Evolutionary conservation across 108 stramenopile genomes (phyloP), one percentile per base, ranked within the genome.

Genomic region (Chaetoceros muelleri): DNA sequence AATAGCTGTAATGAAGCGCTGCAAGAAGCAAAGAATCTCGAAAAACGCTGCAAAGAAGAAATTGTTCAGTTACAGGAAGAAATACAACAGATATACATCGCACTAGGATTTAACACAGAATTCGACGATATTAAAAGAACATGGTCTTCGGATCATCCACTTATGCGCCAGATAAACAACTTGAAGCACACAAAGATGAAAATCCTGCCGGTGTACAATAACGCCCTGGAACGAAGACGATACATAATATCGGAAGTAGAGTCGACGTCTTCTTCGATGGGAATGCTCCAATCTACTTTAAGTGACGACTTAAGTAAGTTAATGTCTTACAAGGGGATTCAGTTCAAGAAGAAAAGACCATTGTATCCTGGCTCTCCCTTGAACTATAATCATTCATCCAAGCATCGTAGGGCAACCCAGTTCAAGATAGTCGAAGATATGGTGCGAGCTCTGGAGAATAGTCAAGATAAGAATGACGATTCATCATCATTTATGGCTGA

Each of bases 1-100:
- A 64, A 80, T 30, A 78, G 80, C n/a, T 85, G 83, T 57, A 19
- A 48, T 7, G 60, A 57, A 47, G 57, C 78, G 56, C 58, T 87
- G 2, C 27, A 55, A 0, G 81, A 85, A 56, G 85, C 80, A 22
- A 54, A 28, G 5, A 48, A 40, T 7, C 44, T 73, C 63, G 76
- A 74, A 31, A 51, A 50, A 22, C 46, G 52, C 2, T 78, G 69
- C 24, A 46, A 61, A 29, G 44, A 58, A 31, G 65, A 70, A 28
- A 65, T 83, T 21, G 46, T 30, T 3, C 34, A 19, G 17, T 51
- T 80, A 19, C 50, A 51, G 28, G 13, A 27, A 25, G 52, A 61
- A 44, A 62, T 74, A 22, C n/a, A 26, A 19, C 44, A 47, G 10
- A 81, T 82, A 57, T 64, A 58, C 22, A n/a, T 2, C 21, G 74